Conservation (phyloP, 2,329 filamentous ascomycete genomes). For the Pleoardoris graminearum region DNA sequence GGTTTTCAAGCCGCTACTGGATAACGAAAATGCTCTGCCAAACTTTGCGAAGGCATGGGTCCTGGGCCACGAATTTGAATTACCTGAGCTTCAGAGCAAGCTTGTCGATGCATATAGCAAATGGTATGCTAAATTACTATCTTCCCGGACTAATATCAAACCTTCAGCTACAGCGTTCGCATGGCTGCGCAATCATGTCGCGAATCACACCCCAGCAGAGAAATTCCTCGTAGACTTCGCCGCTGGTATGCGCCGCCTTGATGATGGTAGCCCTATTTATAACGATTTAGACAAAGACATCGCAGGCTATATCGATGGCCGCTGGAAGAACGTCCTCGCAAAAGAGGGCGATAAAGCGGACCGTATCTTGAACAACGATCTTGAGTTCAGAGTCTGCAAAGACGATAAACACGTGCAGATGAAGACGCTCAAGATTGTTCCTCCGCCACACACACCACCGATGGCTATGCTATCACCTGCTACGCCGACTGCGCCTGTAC, state of each 20-base stretch:
- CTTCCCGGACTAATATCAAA: conserved; percentile 3
- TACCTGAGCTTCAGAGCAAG: conserved; percentile 15
- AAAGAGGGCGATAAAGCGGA: not conserved
- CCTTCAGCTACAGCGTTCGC: conserved; percentile 8
- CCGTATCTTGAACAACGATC: not conserved
- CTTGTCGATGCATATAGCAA: conserved; percentile 17
- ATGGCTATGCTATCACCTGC: not conserved
- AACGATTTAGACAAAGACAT: conserved; percentile 8
- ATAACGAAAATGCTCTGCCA: conserved; percentile 8
- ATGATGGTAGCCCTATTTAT: not conserved
- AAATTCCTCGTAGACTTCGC: conserved; percentile 22
- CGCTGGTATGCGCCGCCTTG: conserved; percentile 12
- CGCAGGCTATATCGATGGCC: not conserved
- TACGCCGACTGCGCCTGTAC: not conserved
- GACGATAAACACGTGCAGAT: not conserved
- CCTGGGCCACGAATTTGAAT: conserved; percentile 14
- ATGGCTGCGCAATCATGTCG: conserved; percentile 14
- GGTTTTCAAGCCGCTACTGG: conserved; percentile 10
- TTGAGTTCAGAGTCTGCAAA: not conserved
- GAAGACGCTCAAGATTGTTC: not conserved
- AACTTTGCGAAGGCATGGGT: conserved; percentile 22
- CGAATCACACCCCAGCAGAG: conserved; percentile 15
- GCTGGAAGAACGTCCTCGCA: not conserved
- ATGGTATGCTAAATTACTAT: conserved; percentile 6
- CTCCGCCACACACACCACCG: not conserved